These are phyloP conservation scores for Trichoderma cornu-damae DNA, from an alignment of 2,329 filamentous ascomycete genomes.

Conservation along the genomic window DNA sequence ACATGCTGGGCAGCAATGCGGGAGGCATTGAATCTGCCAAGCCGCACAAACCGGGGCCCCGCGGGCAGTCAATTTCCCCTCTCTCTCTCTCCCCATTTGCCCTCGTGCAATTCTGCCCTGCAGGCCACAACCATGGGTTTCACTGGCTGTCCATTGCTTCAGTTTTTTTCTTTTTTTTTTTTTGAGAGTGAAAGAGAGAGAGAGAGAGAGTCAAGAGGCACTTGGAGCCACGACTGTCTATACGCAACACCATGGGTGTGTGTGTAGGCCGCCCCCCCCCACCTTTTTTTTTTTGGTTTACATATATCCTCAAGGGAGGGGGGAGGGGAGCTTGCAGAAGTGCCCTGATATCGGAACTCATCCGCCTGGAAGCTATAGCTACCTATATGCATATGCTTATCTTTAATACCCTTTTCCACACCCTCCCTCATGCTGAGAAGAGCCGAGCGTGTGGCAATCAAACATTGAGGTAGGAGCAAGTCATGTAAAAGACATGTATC, in stretches of 20 bases:
- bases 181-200: too few species aligned
- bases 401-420: not conserved
- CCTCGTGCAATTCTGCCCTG: not conserved
- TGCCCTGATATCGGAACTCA: not conserved
- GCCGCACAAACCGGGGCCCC: constrained; percentile 2
- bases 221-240: not conserved
- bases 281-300: not conserved
- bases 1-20: constrained; percentile 10
- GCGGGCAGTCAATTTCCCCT: not conserved
- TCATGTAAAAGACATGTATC: not conserved
- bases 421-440: not conserved
- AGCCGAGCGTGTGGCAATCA: constrained; percentile 1
- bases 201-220: not conserved
- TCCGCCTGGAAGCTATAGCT: not conserved
- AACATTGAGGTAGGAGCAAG: not conserved
- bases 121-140: not conserved
- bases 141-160: not conserved
- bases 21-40: not conserved
- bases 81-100: not conserved
- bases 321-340: not conserved
- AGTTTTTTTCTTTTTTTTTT: not conserved
- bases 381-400: constrained; percentile 13
- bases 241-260: not conserved
- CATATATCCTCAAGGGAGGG: not conserved
- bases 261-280: too few species aligned